Conservation (phyloP, 805 yeast species). For the Wickerhamiella alocasiicola region DNA sequence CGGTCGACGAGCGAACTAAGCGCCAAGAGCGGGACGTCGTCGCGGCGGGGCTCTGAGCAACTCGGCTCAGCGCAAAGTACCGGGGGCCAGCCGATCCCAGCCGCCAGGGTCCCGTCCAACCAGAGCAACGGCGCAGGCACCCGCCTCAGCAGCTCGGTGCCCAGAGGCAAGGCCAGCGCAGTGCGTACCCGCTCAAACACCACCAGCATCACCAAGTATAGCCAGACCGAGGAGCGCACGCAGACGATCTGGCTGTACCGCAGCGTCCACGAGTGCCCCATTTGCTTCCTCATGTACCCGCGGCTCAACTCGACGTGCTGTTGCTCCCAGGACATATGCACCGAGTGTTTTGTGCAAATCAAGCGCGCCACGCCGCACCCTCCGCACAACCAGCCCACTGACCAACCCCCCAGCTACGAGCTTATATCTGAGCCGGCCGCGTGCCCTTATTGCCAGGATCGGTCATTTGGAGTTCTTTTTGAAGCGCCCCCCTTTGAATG, state of each 20-base stretch:
- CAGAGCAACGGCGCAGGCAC: too few species aligned
- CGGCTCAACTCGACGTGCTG: constrained; percentile 70
- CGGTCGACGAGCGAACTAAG: background rate
- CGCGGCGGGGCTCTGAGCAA: background rate
- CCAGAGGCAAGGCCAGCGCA: background rate
- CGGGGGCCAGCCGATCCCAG: constrained; percentile 6
- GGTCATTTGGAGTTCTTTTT: constrained; percentile 74
- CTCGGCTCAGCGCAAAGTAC: background rate
- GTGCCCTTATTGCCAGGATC: constrained; percentile 88
- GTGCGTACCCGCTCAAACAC: constrained; percentile 17
- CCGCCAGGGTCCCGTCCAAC: constrained; percentile 6
- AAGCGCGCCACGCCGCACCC: constrained; percentile 87
- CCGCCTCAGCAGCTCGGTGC: constrained; percentile 1
- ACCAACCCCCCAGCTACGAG: constrained; percentile 17
- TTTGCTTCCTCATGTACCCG: constrained; percentile 83
- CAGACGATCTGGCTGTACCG: constrained; percentile 47
- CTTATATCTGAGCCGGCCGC: constrained; percentile 76
- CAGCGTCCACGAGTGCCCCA: constrained; percentile 76
- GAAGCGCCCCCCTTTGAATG: constrained; percentile 50
- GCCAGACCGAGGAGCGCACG: constrained; percentile 9
- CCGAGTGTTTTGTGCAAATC: constrained; percentile 95
- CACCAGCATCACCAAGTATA: constrained; percentile 7
- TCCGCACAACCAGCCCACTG: constrained; percentile 43
- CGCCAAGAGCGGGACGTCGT: background rate
- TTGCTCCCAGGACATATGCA: constrained; percentile 85